These are phyloP conservation scores for Copromyces sp. DNA, from an alignment of 495 filamentous ascomycete species.

Conservation along the genomic window DNA sequence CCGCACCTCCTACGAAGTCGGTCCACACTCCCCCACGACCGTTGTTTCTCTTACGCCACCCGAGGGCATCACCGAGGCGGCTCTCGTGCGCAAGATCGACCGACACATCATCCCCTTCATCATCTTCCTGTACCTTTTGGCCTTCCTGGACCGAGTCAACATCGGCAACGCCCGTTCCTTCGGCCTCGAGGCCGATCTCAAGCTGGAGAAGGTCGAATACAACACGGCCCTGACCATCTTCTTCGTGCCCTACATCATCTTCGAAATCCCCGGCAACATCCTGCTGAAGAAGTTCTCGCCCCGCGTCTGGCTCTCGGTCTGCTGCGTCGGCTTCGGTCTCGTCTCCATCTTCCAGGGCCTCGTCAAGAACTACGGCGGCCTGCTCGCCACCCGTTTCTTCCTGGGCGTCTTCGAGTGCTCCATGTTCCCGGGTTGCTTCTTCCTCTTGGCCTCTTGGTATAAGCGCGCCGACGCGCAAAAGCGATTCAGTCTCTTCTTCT, in stretches of 20 bases:
- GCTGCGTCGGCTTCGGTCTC: constrained; percentile 78
- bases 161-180: constrained; percentile 57
- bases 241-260: constrained; percentile 84
- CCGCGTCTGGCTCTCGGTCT: constrained; percentile 67
- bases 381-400: constrained; percentile 78
- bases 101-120: constrained; percentile 70
- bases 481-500: constrained; percentile 80
- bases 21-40: constrained; percentile 8
- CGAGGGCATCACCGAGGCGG: constrained; percentile 43
- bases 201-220: constrained; percentile 49
- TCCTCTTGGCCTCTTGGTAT: constrained; percentile 79
- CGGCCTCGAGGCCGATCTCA: constrained; percentile 53
- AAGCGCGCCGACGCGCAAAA: constrained; percentile 76
- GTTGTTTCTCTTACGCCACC: not conserved
- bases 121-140: constrained; percentile 73
- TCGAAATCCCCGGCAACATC: constrained; percentile 86
- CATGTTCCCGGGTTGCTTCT: constrained; percentile 85
- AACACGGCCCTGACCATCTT: constrained; percentile 80
- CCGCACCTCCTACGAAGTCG: not conserved
- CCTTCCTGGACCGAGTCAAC: constrained; percentile 77
- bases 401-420: constrained; percentile 80
- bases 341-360: constrained; percentile 71
- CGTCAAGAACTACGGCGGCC: constrained; percentile 63
- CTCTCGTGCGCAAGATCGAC: constrained; percentile 68
- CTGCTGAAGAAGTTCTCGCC: constrained; percentile 73